Conservation (phyloP, 1,139 yeast species). For the Saccharomyces pastorianus region DNA sequence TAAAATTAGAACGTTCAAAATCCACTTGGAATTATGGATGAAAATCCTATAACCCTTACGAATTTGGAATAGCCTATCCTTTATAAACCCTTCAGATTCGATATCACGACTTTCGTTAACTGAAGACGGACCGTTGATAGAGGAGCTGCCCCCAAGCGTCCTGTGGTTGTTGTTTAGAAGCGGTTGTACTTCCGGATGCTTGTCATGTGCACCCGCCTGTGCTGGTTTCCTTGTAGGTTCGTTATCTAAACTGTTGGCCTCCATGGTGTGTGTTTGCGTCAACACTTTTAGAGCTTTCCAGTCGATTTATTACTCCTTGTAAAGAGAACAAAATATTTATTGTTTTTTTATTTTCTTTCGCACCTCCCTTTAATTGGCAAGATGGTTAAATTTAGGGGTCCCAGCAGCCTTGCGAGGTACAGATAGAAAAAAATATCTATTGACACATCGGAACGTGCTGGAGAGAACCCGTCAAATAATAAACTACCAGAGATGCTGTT, state of each 20-base stretch:
- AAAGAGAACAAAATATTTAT: too few relatives aligned
- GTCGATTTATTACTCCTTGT: too few relatives aligned
- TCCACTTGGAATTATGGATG: slow-evolving; percentile 21
- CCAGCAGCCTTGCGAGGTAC: neutral
- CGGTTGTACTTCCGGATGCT: slow-evolving; percentile 4
- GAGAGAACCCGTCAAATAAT: neutral
- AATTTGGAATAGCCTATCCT: slow-evolving; percentile 12
- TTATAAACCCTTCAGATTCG: slow-evolving; percentile 14
- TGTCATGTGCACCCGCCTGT: neutral
- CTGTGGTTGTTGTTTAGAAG: slow-evolving; percentile 2
- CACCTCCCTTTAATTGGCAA: neutral
- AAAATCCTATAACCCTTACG: slow-evolving; percentile 22
- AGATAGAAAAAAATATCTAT: neutral
- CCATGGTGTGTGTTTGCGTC: neutral
- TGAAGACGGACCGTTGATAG: neutral
- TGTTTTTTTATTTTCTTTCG: neutral
- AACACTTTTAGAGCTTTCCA: neutral
- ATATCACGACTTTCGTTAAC: neutral
- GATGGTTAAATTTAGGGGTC: neutral
- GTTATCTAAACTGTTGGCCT: neutral
- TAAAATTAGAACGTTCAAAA: slow-evolving; percentile 20
- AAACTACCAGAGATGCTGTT: too few relatives aligned
- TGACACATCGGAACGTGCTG: neutral
- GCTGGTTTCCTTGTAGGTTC: neutral
- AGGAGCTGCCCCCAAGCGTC: slow-evolving; percentile 1